These are phyloP conservation scores for Fistulina hepatica DNA, from an alignment of 1,284 basidiomycete species.

Conservation along the genomic window DNA sequence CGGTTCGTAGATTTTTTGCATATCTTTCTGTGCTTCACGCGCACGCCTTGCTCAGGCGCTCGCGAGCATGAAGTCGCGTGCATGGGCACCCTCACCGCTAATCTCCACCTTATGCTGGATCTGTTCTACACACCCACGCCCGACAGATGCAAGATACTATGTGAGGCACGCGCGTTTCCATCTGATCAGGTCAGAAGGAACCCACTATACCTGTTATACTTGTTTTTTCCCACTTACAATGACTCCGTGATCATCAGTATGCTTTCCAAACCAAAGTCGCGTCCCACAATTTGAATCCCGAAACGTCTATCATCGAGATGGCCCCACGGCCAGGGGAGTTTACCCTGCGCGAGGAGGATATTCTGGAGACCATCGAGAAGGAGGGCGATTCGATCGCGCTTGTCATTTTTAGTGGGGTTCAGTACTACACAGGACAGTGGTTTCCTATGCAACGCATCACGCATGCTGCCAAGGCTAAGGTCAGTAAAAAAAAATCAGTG, in stretches of 20 bases:
- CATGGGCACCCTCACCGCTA: conserved; percentile 90
- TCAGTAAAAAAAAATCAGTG: conserved; percentile 19
- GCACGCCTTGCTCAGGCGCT: conserved; percentile 29
- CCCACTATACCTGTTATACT: conserved; percentile 10
- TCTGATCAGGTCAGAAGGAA: conserved; percentile 70
- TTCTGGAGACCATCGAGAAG: conserved; percentile 64
- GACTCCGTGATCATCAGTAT: conserved; percentile 47
- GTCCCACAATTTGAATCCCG: conserved; percentile 72
- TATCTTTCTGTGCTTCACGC: conserved; percentile 2
- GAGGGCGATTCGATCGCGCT: conserved; percentile 74
- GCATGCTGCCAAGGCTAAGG: conserved; percentile 72
- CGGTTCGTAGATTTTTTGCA: conserved; percentile 37
- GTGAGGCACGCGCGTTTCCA: conserved; percentile 90
- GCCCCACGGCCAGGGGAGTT: conserved; percentile 76
- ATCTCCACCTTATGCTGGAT: conserved; percentile 90
- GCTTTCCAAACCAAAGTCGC: conserved; percentile 84
- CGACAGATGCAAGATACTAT: conserved; percentile 86
- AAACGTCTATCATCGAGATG: conserved; percentile 69
- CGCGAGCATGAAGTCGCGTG: conserved; percentile 83
- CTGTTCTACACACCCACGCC: conserved; percentile 88
- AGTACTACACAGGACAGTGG: conserved; percentile 97
- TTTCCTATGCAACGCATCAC: conserved; percentile 86
- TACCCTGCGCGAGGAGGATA: conserved; percentile 84
- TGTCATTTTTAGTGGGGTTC: conserved; percentile 83
- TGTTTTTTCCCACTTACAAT: conserved; percentile 3